Percentiles rank a stretch among this genome's conserved stretches.
phyloP scores from a whole-genome alignment of 306 rosid genomes.

The Acacia crassicarpa region DNA sequence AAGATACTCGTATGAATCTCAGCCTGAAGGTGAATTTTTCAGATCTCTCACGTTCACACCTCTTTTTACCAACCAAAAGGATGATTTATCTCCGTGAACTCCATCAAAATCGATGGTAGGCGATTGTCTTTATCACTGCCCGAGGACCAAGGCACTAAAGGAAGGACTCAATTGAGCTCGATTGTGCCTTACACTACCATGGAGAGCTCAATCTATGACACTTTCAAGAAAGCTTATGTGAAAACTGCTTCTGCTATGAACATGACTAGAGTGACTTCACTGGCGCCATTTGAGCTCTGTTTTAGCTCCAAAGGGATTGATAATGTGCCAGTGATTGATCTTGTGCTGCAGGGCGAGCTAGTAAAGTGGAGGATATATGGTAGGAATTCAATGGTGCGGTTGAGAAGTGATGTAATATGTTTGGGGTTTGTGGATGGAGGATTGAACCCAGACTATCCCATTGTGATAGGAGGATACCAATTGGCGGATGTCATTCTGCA shows the following conservation, averaged over 20 bases:
- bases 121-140: conserved; percentile 30
- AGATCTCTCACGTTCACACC: conserved; percentile 60
- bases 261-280: conserved; percentile 41
- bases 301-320: conserved; percentile 32
- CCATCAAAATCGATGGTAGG: conserved; percentile 46
- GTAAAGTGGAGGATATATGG: conserved; percentile 55
- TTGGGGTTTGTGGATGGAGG: conserved; percentile 67
- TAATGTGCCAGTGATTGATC: conserved; percentile 46
- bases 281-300: conserved; percentile 52
- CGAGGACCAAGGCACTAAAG: conserved; percentile 6
- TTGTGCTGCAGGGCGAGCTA: conserved; percentile 60
- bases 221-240: conserved; percentile 40
- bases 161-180: conserved; percentile 52
- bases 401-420: conserved; percentile 39
- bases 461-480: conserved; percentile 55
- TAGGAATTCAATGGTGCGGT: conserved; percentile 53
- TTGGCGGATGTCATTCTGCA: conserved; percentile 54
- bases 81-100: conserved; percentile 51
- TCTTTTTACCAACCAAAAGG: conserved; percentile 31
- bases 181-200: conserved; percentile 51
- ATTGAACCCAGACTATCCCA: conserved; percentile 29
- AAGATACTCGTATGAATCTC: not conserved
- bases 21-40: conserved; percentile 31
- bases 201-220: conserved; percentile 45
- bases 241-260: conserved; percentile 47